Percentiles rank a stretch among this genome's conserved stretches.
phyloP scores from a whole-genome alignment of 495 filamentous ascomycete species.

The Aspergillus incahuasiensis region DNA sequence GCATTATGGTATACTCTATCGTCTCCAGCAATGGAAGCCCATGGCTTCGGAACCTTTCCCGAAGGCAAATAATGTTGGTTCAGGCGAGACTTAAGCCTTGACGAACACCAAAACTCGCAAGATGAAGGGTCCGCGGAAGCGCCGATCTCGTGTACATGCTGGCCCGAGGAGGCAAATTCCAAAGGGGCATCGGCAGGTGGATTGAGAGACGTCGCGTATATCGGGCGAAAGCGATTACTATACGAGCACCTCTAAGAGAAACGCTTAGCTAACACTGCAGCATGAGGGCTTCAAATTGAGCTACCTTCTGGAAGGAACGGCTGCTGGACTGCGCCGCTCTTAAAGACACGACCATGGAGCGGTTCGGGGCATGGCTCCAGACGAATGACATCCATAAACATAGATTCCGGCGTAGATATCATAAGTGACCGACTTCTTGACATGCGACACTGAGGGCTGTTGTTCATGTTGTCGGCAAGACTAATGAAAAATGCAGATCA shows the following conservation, averaged over 20 bases:
- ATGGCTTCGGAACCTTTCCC: not conserved
- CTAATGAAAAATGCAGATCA: conserved; percentile 15
- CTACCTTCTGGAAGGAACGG: conserved; percentile 28
- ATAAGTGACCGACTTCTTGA: not conserved
- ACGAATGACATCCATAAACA: conserved; percentile 51
- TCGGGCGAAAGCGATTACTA: conserved; percentile 11
- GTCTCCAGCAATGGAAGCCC: not conserved
- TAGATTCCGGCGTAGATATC: conserved; percentile 14
- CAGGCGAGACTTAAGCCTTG: conserved; percentile 14
- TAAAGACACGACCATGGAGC: conserved; percentile 36
- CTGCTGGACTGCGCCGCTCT: conserved; percentile 30
- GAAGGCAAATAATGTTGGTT: conserved; percentile 6
- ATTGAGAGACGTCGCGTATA: not conserved
- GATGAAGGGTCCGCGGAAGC: not conserved
- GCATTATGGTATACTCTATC: not conserved
- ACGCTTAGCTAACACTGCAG: not conserved
- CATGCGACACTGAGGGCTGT: too few relatives aligned
- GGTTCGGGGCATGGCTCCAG: conserved; percentile 39
- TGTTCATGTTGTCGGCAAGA: too few relatives aligned
- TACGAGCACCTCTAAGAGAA: conserved; percentile 9
- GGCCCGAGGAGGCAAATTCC: not conserved
- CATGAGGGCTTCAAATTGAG: not conserved
- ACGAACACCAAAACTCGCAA: conserved; percentile 15
- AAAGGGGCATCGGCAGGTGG: conserved; percentile 2
- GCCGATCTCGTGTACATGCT: not conserved